These are phyloP conservation scores for Sherardia arvensis DNA, from an alignment of 257 asterid genomes.

Conservation along the genomic window DNA sequence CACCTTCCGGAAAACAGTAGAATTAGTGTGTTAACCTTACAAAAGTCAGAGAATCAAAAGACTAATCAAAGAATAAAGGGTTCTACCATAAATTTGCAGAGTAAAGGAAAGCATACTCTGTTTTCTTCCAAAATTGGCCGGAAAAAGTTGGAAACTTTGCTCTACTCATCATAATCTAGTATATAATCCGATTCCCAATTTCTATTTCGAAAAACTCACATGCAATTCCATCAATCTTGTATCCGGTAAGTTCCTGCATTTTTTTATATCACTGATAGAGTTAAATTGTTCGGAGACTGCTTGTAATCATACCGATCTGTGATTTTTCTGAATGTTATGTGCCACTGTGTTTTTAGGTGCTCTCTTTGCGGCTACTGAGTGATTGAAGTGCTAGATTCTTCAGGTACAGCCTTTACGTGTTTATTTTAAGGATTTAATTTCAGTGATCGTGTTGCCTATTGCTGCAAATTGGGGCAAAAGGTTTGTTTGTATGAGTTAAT, in stretches of 20 bases:
- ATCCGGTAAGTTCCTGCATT: not conserved
- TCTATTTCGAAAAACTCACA: not conserved
- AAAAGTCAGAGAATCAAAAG: too few species aligned
- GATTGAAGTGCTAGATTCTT: not conserved
- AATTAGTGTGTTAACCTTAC: too few species aligned
- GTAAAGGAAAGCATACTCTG: too few species aligned
- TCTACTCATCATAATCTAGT: not conserved
- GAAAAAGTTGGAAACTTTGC: not conserved
- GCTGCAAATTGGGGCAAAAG: too few species aligned
- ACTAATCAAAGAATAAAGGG: too few species aligned
- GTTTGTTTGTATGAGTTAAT: too few species aligned
- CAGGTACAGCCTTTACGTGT: not conserved
- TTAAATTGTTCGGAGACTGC: not conserved
- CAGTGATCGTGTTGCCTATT: not conserved
- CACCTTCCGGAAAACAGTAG: too few species aligned
- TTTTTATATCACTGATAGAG: not conserved
- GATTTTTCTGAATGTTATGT: not conserved
- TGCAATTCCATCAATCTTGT: not conserved
- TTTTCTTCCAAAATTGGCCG: too few species aligned
- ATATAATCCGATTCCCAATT: not conserved
- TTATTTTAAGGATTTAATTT: not conserved
- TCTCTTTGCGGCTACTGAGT: conserved; percentile 9
- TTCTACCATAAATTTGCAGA: too few species aligned
- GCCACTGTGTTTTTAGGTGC: not conserved
- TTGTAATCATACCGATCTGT: not conserved